Conservation (phyloP, 2,329 filamentous ascomycete genomes). For the Calonectria leucothoes region DNA sequence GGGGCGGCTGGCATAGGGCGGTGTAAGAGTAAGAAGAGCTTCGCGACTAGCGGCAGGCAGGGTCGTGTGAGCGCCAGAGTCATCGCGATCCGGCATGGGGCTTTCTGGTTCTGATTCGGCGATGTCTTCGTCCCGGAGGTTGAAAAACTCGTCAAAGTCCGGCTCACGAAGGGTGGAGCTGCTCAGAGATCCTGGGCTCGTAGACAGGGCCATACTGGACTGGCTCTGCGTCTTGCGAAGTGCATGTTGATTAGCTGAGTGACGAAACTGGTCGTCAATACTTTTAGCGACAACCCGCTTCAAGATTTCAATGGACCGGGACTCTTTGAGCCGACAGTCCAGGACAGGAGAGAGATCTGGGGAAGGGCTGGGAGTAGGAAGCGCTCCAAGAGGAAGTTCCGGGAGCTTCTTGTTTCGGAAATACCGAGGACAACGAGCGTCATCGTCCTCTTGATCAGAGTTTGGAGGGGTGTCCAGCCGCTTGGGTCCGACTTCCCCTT, state of each 20-base stretch:
- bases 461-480: constrained; percentile 49
- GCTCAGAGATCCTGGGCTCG: constrained; percentile 39
- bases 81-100: constrained; percentile 20
- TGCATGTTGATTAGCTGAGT: constrained; percentile 38
- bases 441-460: constrained; percentile 49
- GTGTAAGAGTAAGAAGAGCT: constrained; percentile 56
- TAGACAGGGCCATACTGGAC: constrained; percentile 45
- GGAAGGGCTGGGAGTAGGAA: constrained; percentile 49
- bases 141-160: constrained; percentile 64
- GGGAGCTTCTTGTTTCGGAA: constrained; percentile 45
- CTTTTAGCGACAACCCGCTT: constrained; percentile 41
- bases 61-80: constrained; percentile 32
- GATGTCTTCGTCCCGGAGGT: constrained; percentile 68
- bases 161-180: constrained; percentile 61
- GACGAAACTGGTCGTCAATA: constrained; percentile 41
- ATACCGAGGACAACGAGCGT: constrained; percentile 21
- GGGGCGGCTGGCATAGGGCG: constrained; percentile 56
- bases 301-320: constrained; percentile 43
- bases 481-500: constrained; percentile 29
- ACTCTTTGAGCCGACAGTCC: constrained; percentile 41
- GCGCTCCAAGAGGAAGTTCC: constrained; percentile 36
- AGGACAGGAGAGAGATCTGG: constrained; percentile 47
- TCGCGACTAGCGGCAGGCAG: constrained; percentile 38
- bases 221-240: constrained; percentile 44
- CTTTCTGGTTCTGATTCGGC: constrained; percentile 55